Base-by-base conservation (phyloP, 495 filamentous ascomycete species). In the Gamarada debralockiae region DNA sequence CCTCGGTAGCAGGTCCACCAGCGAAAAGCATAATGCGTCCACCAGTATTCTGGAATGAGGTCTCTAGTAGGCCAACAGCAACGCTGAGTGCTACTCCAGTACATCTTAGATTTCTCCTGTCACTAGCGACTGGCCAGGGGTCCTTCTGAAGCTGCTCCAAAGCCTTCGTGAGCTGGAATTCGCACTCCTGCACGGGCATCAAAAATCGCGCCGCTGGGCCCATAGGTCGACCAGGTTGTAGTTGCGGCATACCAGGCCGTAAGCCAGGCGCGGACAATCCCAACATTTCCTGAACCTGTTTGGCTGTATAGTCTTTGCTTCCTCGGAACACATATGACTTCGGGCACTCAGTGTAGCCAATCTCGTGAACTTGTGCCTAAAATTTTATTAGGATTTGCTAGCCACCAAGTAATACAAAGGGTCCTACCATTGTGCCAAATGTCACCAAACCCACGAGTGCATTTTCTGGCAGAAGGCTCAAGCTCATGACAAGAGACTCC, bases 311-410 rank as follows among this genome's bases (percentile, higher is more conserved):
- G 60, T 99, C 95, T 74, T 97, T 99, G 77, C 83, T 96, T 40
- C 95, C 95, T 22, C 95, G 81, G 77, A 99, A 99, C 17, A 99
- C 95, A 63, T 97, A 99, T n/a, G 95, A 96, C 72, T 99, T 99
- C 54, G 93, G 89, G 64, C 95, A 97, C 67, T 97, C 93, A 29
- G 86, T 91, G 67, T 99, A 99, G 50, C 95, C 95, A 62, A 99
- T 86, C 73, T 99, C 95, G 64, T 99, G 95, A 21, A 99, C 89
- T 82, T 97, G 92, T 34, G 92, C 78, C 89, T 93, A 58, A 17
- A 14, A 34, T 5, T 22, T 31, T 14, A 23, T 58, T 27, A 56
- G 52, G 3, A 27, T 8, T 18, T 12, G 33, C 23, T 33, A 23
- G n/a, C 27, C 22, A 29, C 42, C 17, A 46, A 41, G 14, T 41